Evolutionary conservation across 1,284 basidiomycete genomes (phyloP).

Genomic region (Microbotryomycetes sp.): DNA sequence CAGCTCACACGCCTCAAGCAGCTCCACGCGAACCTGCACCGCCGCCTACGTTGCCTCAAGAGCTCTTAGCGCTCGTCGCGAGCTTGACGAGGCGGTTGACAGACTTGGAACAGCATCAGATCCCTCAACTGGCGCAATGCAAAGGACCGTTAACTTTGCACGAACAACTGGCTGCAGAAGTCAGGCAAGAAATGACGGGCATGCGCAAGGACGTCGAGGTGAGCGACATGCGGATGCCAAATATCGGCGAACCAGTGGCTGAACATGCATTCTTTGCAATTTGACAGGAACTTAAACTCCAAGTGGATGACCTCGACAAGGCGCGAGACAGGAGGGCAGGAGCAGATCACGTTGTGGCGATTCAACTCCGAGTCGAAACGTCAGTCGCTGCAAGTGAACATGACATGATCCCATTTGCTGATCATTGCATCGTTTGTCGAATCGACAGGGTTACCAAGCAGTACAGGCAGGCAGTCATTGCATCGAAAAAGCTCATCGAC

Average conservation of each 20-base stretch:
- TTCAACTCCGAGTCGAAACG: constrained; percentile 13
- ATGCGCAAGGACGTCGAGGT: constrained; percentile 64
- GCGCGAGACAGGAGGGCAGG: constrained; percentile 13
- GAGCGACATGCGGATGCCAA: constrained; percentile 32
- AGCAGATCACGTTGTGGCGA: constrained; percentile 2
- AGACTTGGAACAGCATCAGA: constrained; percentile 61
- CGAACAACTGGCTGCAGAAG: constrained; percentile 62
- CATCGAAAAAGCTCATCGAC: constrained; percentile 22
- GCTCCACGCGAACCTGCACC: constrained; percentile 4
- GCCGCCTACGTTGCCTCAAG: constrained; percentile 7
- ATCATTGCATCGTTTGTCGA: neutral
- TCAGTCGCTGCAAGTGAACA: neutral
- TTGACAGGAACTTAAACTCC: constrained; percentile 29
- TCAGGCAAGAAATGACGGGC: constrained; percentile 63
- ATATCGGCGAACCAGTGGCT: neutral
- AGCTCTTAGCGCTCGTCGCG: constrained; percentile 32
- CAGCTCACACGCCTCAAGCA: constrained; percentile 24
- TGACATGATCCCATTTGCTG: neutral
- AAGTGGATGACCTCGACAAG: constrained; percentile 25
- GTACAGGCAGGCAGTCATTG: constrained; percentile 25
- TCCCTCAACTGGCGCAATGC: constrained; percentile 63
- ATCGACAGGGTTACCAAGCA: constrained; percentile 13
- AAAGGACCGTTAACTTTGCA: constrained; percentile 59
- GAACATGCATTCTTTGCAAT: no score
- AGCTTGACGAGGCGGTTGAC: constrained; percentile 52